Conservation (phyloP, 306 rosid species). For the Medicago truncatula region MtrunA17r5.0-ANR NC_053042.1:18308501-18309000, state of each 20-base stretch:
- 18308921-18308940: conserved; percentile 5
- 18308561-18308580: neutral
- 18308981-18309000: conserved; percentile 7
- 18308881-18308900: conserved; percentile 16
- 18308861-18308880: neutral
- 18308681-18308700: neutral
- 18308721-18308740: neutral
- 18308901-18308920: neutral
- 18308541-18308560: conserved; percentile 1
- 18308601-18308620: neutral
- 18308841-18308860: conserved; percentile 12
- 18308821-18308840: neutral
- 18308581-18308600: neutral
- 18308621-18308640: neutral
- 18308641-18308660: neutral
- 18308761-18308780: neutral
- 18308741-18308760: neutral
- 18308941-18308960: neutral
- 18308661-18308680: neutral
- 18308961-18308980: conserved; percentile 11
- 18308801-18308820: neutral
- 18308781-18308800: neutral
- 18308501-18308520: too few relatives aligned
- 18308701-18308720: neutral
- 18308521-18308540: neutral